Conservation (phyloP, 306 rosid species). For the Medicago truncatula region DNA sequence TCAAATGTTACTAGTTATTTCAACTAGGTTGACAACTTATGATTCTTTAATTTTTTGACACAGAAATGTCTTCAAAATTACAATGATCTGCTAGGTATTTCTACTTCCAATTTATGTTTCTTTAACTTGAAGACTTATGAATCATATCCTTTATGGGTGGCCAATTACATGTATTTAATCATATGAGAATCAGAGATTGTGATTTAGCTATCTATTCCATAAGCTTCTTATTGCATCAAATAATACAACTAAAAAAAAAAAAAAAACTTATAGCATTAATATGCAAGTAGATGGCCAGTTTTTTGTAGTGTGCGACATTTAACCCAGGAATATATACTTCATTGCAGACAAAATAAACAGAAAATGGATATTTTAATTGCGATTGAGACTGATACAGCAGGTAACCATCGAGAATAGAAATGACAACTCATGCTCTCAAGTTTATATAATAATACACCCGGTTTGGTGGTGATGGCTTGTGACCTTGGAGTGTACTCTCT, state of each 20-base stretch:
- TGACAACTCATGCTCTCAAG: not conserved
- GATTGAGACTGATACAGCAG: not conserved
- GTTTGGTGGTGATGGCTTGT: no score
- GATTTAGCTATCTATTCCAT: not conserved
- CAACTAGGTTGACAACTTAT: not conserved
- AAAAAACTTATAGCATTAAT: not conserved
- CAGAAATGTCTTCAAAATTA: not conserved
- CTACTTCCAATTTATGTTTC: not conserved
- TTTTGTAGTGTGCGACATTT: not conserved
- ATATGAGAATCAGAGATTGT: not conserved
- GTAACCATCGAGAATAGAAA: not conserved
- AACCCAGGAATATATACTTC: not conserved
- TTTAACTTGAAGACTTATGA: not conserved
- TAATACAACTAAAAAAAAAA: not conserved
- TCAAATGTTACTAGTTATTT: not conserved
- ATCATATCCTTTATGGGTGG: not conserved
- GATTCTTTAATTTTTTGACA: not conserved
- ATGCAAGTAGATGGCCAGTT: not conserved
- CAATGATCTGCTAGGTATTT: not conserved
- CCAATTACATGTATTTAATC: not conserved
- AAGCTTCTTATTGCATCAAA: conserved; percentile 31
- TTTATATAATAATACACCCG: not conserved
- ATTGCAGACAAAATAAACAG: not conserved
- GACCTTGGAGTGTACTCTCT: no score
- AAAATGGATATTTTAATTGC: not conserved